phyloP scores from a whole-genome alignment of 2,329 filamentous ascomycete species.

The Beauveria sp. region DNA sequence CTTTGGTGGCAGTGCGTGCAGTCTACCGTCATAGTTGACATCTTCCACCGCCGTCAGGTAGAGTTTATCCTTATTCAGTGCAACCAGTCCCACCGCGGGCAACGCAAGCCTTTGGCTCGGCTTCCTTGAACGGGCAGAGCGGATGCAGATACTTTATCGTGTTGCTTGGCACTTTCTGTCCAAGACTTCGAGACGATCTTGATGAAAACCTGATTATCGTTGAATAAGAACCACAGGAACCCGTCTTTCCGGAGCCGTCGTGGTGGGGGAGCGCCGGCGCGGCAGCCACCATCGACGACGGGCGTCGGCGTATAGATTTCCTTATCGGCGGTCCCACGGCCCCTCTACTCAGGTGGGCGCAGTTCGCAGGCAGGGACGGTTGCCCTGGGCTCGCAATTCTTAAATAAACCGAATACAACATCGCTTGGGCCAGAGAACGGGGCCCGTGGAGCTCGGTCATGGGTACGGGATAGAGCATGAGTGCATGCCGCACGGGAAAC shows the following conservation, averaged over 20 bases:
- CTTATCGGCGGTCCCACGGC: slow-evolving; percentile 17
- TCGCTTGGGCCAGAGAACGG: not conserved
- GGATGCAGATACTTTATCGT: not conserved
- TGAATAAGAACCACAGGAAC: no score
- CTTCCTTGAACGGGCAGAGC: not conserved
- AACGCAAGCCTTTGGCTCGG: not conserved
- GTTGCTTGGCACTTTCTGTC: no score
- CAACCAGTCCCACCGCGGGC: not conserved
- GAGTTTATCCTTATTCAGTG: not conserved
- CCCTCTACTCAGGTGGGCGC: slow-evolving; percentile 15
- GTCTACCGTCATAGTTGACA: not conserved
- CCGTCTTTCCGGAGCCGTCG: no score
- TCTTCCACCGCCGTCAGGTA: not conserved
- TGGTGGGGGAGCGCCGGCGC: no score
- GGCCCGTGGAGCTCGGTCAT: not conserved
- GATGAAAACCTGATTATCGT: no score
- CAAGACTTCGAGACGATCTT: no score
- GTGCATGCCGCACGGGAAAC: not conserved
- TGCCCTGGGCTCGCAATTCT: no score
- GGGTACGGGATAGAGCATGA: not conserved
- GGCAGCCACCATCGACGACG: slow-evolving; percentile 21
- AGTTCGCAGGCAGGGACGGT: not conserved
- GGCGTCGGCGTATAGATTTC: slow-evolving; percentile 27
- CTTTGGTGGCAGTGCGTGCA: not conserved
- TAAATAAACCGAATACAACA: not conserved